Evolutionary conservation across 257 asterid species (phyloP).

Genomic region (Rhazya stricta): DNA sequence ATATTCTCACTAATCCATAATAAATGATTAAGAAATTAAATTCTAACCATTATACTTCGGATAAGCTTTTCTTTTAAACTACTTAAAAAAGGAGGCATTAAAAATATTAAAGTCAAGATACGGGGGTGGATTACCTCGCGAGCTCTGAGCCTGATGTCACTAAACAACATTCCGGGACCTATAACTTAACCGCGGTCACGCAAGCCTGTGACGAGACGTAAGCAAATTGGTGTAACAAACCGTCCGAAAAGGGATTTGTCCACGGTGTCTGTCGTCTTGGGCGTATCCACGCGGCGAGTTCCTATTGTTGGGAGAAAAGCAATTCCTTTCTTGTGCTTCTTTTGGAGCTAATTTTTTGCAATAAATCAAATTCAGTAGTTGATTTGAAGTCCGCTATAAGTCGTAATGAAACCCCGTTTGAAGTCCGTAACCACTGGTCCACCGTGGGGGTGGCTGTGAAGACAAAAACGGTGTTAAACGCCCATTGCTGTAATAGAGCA

Average conservation of each 20-base stretch:
- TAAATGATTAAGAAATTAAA: no score
- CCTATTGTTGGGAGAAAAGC: slow-evolving; percentile 12
- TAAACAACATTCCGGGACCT: neutral
- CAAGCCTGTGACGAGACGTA: slow-evolving; percentile 11
- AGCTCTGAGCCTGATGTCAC: slow-evolving; percentile 12
- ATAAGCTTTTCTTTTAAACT: no score
- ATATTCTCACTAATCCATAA: no score
- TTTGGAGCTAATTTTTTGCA: no score
- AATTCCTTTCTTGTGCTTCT: neutral
- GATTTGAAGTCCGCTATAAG: slow-evolving; percentile 24
- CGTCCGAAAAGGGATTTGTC: neutral
- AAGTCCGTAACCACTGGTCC: slow-evolving; percentile 28
- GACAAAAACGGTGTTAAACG: neutral
- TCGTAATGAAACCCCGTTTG: slow-evolving; percentile 27
- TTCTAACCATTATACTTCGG: no score
- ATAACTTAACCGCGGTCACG: slow-evolving; percentile 6
- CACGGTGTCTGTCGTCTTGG: slow-evolving; percentile 14
- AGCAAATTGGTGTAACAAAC: slow-evolving; percentile 5
- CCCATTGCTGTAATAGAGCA: neutral
- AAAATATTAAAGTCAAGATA: neutral
- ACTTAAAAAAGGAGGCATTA: no score
- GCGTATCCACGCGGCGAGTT: neutral
- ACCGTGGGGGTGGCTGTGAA: neutral
- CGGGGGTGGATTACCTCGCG: neutral
- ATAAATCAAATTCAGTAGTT: slow-evolving; percentile 10